These are phyloP conservation scores for Antitrichia curtipendula DNA, from an alignment of 225 moss, liverwort and hornwort species.

Conservation along the genomic window DNA sequence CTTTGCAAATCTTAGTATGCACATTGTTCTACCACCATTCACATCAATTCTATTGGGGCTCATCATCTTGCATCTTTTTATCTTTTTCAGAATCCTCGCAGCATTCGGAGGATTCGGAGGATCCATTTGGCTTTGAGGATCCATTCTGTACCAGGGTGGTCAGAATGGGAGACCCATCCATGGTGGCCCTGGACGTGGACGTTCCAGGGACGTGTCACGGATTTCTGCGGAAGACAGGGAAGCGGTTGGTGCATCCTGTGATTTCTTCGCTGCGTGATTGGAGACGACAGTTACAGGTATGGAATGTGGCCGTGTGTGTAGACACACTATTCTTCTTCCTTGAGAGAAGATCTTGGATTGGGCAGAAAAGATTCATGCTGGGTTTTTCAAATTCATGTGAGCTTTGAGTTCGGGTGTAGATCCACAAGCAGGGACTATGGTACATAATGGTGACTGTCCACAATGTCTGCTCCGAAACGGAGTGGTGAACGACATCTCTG, in stretches of 20 bases:
- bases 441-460: not conserved
- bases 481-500: not conserved
- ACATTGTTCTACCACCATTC: not conserved
- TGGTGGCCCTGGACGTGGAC: not conserved
- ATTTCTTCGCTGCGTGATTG: not conserved
- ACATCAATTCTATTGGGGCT: too few species aligned
- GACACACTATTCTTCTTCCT: not conserved
- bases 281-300: slow-evolving; percentile 8
- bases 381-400: not conserved
- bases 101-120: not conserved
- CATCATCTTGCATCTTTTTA: not conserved
- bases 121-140: not conserved
- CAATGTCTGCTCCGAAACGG: not conserved
- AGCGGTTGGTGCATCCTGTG: not conserved
- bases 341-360: not conserved
- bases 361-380: not conserved
- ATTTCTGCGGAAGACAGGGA: not conserved
- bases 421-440: not conserved
- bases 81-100: not conserved
- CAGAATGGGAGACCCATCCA: not conserved
- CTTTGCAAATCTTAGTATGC: not conserved
- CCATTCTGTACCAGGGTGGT: not conserved
- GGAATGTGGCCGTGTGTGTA: not conserved
- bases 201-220: not conserved
- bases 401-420: not conserved